Evolutionary conservation across 1,284 basidiomycete genomes (phyloP), one percentile per base, ranked within the genome.

Genomic region (Trametes hirsuta): DNA sequence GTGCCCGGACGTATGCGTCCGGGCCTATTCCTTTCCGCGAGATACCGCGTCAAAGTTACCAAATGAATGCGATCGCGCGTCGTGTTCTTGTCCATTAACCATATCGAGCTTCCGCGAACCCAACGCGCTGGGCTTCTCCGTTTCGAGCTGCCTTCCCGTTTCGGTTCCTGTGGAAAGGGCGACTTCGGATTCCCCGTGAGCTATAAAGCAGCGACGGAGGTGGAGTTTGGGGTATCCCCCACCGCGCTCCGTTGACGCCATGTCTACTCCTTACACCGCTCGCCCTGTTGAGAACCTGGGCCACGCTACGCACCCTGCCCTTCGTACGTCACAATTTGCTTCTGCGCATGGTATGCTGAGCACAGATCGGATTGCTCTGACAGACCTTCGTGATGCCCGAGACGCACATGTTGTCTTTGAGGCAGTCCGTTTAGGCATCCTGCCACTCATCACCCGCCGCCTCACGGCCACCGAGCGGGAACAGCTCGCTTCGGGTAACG

Each of bases 401-500:
- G 85, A 81, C 66, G 79, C 79, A 4, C 79, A 79, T 52, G 72
- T 88, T 52, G 75, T 92, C 44, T 80, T 92, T 47, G 90, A 92
- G 71, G 90, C 90, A 10, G 90, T 91, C 55, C 80, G 90, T 25
- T 81, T 84, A 54, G 85, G 84, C 62, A 76, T 87, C 47, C 76
- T 91, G 37, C 90, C 90, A 4, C 76, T 92, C 51, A 85, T 91
- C 61, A 87, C 81, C 60, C 82, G 88, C 25, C 83, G 90, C 14
- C 78, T 92, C 25, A 82, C 86, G 12, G 77, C 84, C 6, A 83
- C 77, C 58, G 90, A 92, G 69, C 80, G 90, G 58, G 86, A 90
- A 46, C 81, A 85, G 47, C 76, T 92, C 6, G 72, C 72, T 39
- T 87, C 88, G 52, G 90, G 90, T 0, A 88, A 90, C 64, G 82